Base-by-base conservation (phyloP, 148 eudicot species). In the Mesembryanthemum crystallinum region DNA sequence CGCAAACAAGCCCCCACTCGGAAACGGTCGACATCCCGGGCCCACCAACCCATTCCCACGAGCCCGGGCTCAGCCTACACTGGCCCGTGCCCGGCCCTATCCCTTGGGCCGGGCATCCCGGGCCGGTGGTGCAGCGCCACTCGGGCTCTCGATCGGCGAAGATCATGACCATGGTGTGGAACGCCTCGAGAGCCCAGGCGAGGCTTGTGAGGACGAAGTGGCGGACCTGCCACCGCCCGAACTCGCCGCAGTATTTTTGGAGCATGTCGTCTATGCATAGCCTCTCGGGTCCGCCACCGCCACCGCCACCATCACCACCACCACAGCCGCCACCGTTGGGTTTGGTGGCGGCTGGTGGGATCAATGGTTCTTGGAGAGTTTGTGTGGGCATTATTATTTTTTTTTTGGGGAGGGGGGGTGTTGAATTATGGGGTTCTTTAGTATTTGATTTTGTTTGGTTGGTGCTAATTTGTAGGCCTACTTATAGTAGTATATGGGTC, bases 181-280 rank as follows among this genome's bases (percentile, higher is more conserved):
- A 90, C 7, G 91, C 98, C 87, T 94, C 98, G 1, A 94, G 80
- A 15, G 97, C 96, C 97, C 98, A 94, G 3, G 97, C 98, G 21
- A 94, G 39, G 81, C 90, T 85, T 1, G 97, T 90, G 6, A 94
- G 45, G 0, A 92, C 81, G 23, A 94, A 92, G 83, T 94, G 98
- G 27, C 72, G 75, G 23, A 92, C 14, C 35, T 94, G 97, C 96
- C 96, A 94, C 45, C n/a, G 23, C 32, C 97, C 97, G 55, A 90
- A 92, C 83, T 94, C 98, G 45, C 97, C 98, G 74, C 96, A 92
- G 67, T 90, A 76, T 47, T 80, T 85, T 3, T 79, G 81, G 6
- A 94, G 72, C 96, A 94, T 90, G 7, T 86, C 94, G 69, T 94
- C 97, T 0, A 94, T 85, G 81, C 85, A 72, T 0, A 92, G 79